phyloP scores from a whole-genome alignment of 371 early-diverging fungal genomes.

The Mortierella sp. region DNA sequence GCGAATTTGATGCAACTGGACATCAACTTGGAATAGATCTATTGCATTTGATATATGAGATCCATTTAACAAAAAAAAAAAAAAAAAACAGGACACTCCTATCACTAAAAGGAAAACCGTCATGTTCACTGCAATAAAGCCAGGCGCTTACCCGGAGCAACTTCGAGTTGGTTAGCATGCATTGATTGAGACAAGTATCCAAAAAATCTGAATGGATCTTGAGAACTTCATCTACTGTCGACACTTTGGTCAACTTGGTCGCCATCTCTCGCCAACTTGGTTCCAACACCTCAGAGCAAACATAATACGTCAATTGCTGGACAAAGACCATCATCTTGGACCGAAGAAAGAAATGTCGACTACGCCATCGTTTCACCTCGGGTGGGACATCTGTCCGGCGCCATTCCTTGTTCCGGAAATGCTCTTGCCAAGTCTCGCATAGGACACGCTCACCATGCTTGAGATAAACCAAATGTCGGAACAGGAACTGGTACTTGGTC shows the following conservation, averaged over 20 bases:
- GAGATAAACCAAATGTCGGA: slow-evolving; percentile 87
- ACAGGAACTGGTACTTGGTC: slow-evolving; percentile 91
- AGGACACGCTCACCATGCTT: slow-evolving; percentile 88
- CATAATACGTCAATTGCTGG: slow-evolving; percentile 89
- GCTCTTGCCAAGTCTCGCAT: slow-evolving; percentile 77
- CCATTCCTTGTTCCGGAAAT: slow-evolving; percentile 48
- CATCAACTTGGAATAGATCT: slow-evolving; percentile 79
- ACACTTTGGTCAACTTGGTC: slow-evolving; percentile 63
- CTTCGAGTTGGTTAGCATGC: slow-evolving; percentile 87
- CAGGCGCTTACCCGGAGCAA: slow-evolving; percentile 71
- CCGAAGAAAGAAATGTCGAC: slow-evolving; percentile 74
- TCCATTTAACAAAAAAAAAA: too few species aligned
- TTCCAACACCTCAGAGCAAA: slow-evolving; percentile 89
- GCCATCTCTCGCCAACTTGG: slow-evolving; percentile 85
- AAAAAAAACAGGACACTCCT: background rate
- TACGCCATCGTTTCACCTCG: slow-evolving; percentile 66
- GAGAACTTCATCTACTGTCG: slow-evolving; percentile 90
- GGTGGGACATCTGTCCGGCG: slow-evolving; percentile 28
- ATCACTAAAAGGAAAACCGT: background rate
- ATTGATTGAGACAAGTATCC: slow-evolving; percentile 89
- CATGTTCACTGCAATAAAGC: slow-evolving; percentile 1
- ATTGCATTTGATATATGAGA: slow-evolving; percentile 5
- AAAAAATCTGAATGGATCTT: slow-evolving; percentile 84
- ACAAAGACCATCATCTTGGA: slow-evolving; percentile 86
- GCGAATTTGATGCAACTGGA: slow-evolving; percentile 75